These are phyloP conservation scores for Boletus subparvulus DNA, from an alignment of 768 basidiomycete genomes.

Conservation along the genomic window DNA sequence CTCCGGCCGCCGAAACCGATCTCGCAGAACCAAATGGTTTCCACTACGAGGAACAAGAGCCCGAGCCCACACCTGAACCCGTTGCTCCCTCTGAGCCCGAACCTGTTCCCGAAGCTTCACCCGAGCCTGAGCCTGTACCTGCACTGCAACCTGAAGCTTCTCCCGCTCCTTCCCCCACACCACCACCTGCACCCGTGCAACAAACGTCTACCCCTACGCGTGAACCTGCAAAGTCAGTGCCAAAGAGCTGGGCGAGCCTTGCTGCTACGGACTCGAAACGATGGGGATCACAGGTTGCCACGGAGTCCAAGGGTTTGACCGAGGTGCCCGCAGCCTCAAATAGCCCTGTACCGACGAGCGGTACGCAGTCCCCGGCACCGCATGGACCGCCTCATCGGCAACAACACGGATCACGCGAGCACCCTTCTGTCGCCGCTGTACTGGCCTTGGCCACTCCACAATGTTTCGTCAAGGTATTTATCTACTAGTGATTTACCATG, in stretches of 20 bases:
- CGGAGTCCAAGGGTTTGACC: constrained; percentile 73
- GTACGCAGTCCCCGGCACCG: constrained; percentile 34
- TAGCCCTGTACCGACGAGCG: constrained; percentile 44
- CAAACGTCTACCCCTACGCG: constrained; percentile 29
- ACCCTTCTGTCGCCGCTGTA: constrained; percentile 54
- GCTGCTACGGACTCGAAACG: constrained; percentile 80
- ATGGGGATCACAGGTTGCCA: constrained; percentile 83
- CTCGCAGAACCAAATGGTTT: constrained; percentile 42
- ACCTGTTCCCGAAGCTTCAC: constrained; percentile 25
- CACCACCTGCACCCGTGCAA: constrained; percentile 29
- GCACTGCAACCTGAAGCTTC: constrained; percentile 11
- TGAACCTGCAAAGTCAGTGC: constrained; percentile 44
- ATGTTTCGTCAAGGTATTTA: constrained; percentile 88
- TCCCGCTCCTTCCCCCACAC: constrained; percentile 29
- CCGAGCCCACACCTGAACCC: constrained; percentile 28
- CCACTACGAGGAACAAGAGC: constrained; percentile 35
- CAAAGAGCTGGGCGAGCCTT: constrained; percentile 90
- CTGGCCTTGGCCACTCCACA: constrained; percentile 64
- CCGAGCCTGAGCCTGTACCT: constrained; percentile 31
- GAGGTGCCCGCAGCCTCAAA: constrained; percentile 49
- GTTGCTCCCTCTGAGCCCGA: constrained; percentile 25
- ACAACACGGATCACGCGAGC: constrained; percentile 41
- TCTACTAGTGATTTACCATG: neutral
- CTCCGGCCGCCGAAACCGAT: constrained; percentile 41
- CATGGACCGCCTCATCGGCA: constrained; percentile 33